Conservation (phyloP, 2,329 filamentous ascomycete species). For the Talaromyces sp. region DNA sequence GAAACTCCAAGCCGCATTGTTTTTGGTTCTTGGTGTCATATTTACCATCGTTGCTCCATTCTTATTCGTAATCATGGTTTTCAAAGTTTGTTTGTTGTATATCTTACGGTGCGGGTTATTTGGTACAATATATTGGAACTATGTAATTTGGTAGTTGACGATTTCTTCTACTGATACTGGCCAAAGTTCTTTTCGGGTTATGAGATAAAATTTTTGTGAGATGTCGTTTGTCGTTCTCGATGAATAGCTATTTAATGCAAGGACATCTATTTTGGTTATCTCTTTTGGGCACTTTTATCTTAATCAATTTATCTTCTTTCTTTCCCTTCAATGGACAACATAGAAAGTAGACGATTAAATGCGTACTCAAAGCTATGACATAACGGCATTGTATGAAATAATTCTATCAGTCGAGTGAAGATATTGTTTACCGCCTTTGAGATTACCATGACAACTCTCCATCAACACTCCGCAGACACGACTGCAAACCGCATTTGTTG, state of each 20-base stretch:
- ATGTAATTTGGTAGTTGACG: not conserved
- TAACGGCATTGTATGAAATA: too few relatives aligned
- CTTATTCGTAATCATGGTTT: not conserved
- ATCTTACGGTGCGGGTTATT: not conserved
- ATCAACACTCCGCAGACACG: not conserved
- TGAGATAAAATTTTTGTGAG: too few relatives aligned
- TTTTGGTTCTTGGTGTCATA: not conserved
- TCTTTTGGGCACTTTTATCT: not conserved
- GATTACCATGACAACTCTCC: not conserved
- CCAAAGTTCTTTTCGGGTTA: too few relatives aligned
- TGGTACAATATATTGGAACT: not conserved
- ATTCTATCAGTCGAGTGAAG: not conserved
- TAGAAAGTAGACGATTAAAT: too few relatives aligned
- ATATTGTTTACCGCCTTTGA: not conserved
- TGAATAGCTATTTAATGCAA: not conserved
- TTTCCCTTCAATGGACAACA: not conserved
- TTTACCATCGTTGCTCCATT: not conserved
- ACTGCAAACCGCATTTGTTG: not conserved
- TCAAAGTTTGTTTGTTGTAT: not conserved
- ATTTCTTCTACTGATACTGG: too few relatives aligned
- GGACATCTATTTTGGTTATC: not conserved
- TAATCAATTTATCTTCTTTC: not conserved
- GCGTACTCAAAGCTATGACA: too few relatives aligned
- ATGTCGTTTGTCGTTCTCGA: too few relatives aligned
- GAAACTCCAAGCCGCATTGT: not conserved